Conservation (phyloP, 2,329 filamentous ascomycete genomes). For the Pseudofabraea citricarpa region DNA sequence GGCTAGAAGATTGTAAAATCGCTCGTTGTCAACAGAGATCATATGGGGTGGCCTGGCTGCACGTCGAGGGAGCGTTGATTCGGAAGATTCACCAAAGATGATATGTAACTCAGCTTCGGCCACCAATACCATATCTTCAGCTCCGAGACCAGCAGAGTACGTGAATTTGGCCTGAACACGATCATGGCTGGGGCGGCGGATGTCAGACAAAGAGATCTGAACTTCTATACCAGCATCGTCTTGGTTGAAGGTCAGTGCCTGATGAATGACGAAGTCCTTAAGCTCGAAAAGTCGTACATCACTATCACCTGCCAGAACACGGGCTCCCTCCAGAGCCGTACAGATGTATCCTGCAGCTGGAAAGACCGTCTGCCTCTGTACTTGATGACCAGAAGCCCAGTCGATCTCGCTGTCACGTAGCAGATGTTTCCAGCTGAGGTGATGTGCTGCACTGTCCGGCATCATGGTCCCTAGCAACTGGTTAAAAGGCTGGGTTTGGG, state of each 20-base stretch:
- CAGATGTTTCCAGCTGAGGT: slow-evolving; percentile 6
- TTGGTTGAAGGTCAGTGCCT: slow-evolving; percentile 8
- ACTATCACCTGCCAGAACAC: slow-evolving; percentile 23
- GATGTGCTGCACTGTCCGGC: slow-evolving; percentile 10
- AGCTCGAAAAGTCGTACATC: slow-evolving; percentile 21
- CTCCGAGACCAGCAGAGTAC: background rate
- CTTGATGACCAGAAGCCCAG: slow-evolving; percentile 40
- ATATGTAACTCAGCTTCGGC: background rate
- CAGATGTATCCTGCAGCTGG: slow-evolving; percentile 42
- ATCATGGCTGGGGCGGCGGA: background rate
- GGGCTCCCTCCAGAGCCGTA: slow-evolving; percentile 37
- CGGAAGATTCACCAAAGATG: background rate
- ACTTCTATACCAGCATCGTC: slow-evolving; percentile 6
- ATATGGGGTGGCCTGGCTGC: background rate
- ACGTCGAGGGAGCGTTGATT: background rate
- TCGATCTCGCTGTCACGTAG: slow-evolving; percentile 24
- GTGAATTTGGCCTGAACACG: background rate
- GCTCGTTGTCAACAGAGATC: background rate
- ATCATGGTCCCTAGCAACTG: slow-evolving; percentile 24
- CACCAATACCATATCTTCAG: background rate
- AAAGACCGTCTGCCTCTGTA: slow-evolving; percentile 30
- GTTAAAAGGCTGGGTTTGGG: slow-evolving; percentile 43
- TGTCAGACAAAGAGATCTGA: background rate
- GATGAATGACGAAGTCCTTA: slow-evolving; percentile 6
- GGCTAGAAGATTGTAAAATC: background rate